These are phyloP conservation scores for Phytopythium delawarense DNA, from an alignment of 352 stramenopile species.

Conservation along the genomic window DNA sequence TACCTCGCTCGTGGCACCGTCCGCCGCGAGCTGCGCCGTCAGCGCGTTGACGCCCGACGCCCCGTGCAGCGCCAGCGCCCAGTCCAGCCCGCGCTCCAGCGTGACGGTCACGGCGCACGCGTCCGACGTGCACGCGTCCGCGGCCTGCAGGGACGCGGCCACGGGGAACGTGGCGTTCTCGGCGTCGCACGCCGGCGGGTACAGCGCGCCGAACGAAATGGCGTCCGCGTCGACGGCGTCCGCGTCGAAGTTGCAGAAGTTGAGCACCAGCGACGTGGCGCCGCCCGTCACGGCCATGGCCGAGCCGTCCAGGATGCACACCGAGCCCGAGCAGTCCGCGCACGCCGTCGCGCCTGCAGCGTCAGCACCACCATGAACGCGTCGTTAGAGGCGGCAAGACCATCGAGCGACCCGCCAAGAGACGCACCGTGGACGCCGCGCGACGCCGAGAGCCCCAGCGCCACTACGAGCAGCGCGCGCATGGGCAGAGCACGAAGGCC, in stretches of 20 bases:
- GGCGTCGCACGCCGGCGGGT: conserved; percentile 43
- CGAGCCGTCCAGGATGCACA: conserved; percentile 55
- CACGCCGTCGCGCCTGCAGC: conserved; percentile 38
- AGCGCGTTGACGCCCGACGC: conserved; percentile 35
- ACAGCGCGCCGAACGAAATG: conserved; percentile 42
- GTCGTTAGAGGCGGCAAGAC: neutral
- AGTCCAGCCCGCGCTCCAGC: conserved; percentile 54
- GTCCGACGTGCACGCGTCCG: conserved; percentile 31
- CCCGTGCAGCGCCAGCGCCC: conserved; percentile 55
- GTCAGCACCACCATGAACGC: neutral
- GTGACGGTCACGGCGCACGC: conserved; percentile 48
- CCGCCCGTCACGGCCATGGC: conserved; percentile 29
- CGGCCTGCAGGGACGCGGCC: conserved; percentile 26
- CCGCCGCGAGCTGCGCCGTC: conserved; percentile 39
- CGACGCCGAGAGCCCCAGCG: neutral
- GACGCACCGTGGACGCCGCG: neutral
- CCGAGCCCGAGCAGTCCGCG: conserved; percentile 41
- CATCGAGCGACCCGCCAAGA: neutral
- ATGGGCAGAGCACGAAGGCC: neutral
- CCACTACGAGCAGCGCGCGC: neutral
- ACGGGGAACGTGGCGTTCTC: conserved; percentile 32
- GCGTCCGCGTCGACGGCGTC: conserved; percentile 22
- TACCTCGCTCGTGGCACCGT: conserved; percentile 25
- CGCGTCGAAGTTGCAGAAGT: conserved; percentile 69
- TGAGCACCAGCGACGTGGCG: conserved; percentile 34